These are phyloP conservation scores for Penicillium tannophilum DNA, from an alignment of 495 filamentous ascomycete genomes.

Conservation along the genomic window DNA sequence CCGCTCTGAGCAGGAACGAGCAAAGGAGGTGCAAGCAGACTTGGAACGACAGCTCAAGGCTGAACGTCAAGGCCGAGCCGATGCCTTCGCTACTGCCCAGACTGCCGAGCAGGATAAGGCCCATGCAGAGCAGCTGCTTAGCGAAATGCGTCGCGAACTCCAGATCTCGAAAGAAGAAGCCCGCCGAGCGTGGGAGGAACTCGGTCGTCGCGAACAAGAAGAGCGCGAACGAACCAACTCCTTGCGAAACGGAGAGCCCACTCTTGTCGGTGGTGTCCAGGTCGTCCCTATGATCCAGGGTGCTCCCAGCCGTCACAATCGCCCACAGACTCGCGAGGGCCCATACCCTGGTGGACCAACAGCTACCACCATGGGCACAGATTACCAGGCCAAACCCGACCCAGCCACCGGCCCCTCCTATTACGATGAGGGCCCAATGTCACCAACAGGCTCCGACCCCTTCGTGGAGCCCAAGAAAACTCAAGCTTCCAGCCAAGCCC, in stretches of 20 bases:
- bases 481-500: constrained; percentile 26
- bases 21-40: constrained; percentile 81
- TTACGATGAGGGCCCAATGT: constrained; percentile 48
- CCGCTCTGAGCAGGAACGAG: constrained; percentile 80
- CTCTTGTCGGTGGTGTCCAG: constrained; percentile 88
- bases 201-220: constrained; percentile 90
- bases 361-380: constrained; percentile 27
- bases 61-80: constrained; percentile 69
- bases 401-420: constrained; percentile 37
- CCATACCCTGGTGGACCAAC: constrained; percentile 38
- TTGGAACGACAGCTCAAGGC: constrained; percentile 70
- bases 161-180: constrained; percentile 96
- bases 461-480: constrained; percentile 47
- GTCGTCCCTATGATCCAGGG: constrained; percentile 94
- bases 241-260: constrained; percentile 84
- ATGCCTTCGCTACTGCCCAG: constrained; percentile 63
- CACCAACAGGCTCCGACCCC: constrained; percentile 61
- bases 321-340: constrained; percentile 51
- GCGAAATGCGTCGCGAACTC: constrained; percentile 86
- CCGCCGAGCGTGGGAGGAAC: constrained; percentile 93
- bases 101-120: constrained; percentile 66
- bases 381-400: constrained; percentile 27
- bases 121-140: constrained; percentile 71
- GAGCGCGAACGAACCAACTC: constrained; percentile 89
- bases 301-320: constrained; percentile 66